Conservation (phyloP, 768 basidiomycete genomes). For the Tylopilus rubrobrunneus region DNA sequence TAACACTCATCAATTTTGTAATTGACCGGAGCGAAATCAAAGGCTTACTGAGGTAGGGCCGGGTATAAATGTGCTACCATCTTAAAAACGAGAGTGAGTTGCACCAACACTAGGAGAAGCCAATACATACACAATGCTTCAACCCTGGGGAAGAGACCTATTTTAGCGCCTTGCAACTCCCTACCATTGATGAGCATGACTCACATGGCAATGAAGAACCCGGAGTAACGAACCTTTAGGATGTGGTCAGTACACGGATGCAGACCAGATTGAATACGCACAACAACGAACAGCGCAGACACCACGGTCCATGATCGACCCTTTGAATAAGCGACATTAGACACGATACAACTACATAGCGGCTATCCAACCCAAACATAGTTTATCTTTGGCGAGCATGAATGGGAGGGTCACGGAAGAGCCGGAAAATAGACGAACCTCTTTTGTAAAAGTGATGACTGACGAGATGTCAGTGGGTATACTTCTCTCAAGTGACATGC, state of each 20-base stretch:
- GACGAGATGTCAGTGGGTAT: neutral
- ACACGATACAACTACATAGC: too few relatives aligned
- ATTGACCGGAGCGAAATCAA: neutral
- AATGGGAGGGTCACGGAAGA: neutral
- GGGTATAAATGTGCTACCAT: slow-evolving; percentile 9
- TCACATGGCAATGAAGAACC: slow-evolving; percentile 9
- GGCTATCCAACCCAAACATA: slow-evolving; percentile 18
- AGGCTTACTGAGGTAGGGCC: slow-evolving; percentile 8
- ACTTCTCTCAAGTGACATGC: neutral
- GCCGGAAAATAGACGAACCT: slow-evolving; percentile 7
- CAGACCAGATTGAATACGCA: slow-evolving; percentile 2
- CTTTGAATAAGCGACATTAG: neutral
- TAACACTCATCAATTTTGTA: neutral
- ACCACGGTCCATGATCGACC: slow-evolving; percentile 11
- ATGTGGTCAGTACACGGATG: neutral
- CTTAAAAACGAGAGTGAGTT: neutral
- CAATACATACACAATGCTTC: slow-evolving; percentile 8
- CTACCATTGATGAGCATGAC: neutral
- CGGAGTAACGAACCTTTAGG: slow-evolving; percentile 18
- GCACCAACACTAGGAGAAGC: accelerated
- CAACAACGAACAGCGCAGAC: slow-evolving; percentile 12
- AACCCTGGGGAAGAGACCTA: neutral
- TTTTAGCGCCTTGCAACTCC: neutral
- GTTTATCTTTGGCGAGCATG: slow-evolving; percentile 6
- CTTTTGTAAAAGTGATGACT: slow-evolving; percentile 16